Evolutionary conservation across 805 yeast species (phyloP).

Genomic region (Pichia membranifaciens): DNA sequence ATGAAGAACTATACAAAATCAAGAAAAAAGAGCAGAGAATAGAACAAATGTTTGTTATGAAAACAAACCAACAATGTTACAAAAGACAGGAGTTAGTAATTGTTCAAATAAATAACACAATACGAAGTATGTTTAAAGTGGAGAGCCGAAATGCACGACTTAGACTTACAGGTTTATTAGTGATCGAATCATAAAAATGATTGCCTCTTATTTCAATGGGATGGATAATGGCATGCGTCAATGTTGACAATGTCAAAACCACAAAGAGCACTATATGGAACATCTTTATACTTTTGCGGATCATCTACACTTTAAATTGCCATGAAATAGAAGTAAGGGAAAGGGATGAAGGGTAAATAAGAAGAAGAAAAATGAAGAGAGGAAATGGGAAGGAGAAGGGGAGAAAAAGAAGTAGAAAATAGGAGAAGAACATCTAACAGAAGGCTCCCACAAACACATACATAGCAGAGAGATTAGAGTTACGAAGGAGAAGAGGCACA

Average conservation of each 20-base stretch:
- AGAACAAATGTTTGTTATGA: background rate
- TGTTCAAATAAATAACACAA: no score
- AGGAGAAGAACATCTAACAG: no score
- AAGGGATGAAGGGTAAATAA: background rate
- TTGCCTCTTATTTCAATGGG: constrained; percentile 68
- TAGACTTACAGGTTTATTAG: constrained; percentile 60
- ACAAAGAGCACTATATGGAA: background rate
- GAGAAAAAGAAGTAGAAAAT: background rate
- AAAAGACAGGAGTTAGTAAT: no score
- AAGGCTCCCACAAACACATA: no score
- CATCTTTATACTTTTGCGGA: background rate
- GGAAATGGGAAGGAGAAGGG: background rate
- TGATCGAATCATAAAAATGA: constrained; percentile 69
- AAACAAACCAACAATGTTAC: background rate
- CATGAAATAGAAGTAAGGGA: background rate
- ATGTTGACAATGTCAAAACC: background rate
- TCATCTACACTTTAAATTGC: background rate
- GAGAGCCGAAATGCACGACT: background rate
- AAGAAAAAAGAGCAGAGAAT: background rate
- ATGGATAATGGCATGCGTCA: constrained; percentile 25
- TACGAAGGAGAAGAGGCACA: no score
- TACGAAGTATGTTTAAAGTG: no score
- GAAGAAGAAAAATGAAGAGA: no score
- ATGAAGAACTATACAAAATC: constrained; percentile 62
- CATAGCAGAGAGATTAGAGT: no score